These are phyloP conservation scores for Physcia stellaris DNA, from an alignment of 495 filamentous ascomycete species.

Conservation along the genomic window DNA sequence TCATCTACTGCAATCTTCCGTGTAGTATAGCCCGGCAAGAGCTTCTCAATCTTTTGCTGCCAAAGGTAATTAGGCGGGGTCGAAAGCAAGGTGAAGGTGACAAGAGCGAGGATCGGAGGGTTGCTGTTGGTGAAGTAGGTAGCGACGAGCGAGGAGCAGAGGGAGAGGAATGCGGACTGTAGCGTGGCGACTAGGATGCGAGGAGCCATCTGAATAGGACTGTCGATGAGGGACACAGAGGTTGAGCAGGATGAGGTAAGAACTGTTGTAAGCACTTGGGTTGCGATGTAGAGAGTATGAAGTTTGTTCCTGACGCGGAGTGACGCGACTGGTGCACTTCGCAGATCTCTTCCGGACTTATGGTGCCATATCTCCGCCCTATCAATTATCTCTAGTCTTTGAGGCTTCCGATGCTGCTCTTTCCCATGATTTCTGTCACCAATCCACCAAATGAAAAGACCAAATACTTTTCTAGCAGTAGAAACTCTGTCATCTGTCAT, in stretches of 20 bases:
- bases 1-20: conserved; percentile 15
- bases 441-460: no score
- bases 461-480: no score
- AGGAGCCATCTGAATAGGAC: conserved; percentile 25
- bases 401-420: no score
- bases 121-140: conserved; percentile 12
- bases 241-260: conserved; percentile 22
- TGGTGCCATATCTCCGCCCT: no score
- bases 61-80: conserved; percentile 82
- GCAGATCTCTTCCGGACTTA: no score
- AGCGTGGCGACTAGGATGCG: conserved; percentile 52
- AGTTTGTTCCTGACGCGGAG: no score
- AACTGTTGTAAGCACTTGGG: background rate
- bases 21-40: conserved; percentile 32
- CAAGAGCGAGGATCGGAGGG: conserved; percentile 57
- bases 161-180: conserved; percentile 56
- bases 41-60: conserved; percentile 49
- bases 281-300: no score
- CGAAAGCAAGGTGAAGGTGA: conserved; percentile 58
- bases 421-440: no score
- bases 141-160: conserved; percentile 69
- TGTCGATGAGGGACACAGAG: background rate
- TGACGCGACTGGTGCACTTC: no score
- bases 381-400: no score
- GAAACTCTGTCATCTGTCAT: no score